Evolutionary conservation across 2,329 filamentous ascomycete genomes (phyloP).

Genomic region (Verticillium zaregamsianum): DNA sequence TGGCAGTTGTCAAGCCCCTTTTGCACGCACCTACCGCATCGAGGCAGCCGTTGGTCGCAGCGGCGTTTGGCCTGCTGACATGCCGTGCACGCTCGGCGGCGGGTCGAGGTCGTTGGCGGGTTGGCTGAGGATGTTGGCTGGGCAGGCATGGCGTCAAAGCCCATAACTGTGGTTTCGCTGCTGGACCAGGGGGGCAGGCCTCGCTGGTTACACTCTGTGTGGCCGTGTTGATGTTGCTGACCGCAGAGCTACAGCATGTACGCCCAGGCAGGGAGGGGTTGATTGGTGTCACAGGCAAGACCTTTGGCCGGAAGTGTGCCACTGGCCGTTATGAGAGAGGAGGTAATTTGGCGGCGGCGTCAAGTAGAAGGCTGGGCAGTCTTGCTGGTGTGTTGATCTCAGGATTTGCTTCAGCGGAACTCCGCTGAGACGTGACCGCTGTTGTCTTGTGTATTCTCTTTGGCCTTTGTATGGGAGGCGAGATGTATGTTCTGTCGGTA

Average conservation of each 20-base stretch:
- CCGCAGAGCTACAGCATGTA: not conserved
- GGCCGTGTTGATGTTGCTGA: not conserved
- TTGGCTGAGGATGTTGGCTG: conserved; percentile 11
- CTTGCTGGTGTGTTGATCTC: not conserved
- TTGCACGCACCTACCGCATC: conserved; percentile 25
- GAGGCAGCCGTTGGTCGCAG: conserved; percentile 28
- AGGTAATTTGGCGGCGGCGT: not conserved
- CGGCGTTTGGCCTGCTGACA: conserved; percentile 32
- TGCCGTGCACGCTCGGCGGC: conserved; percentile 26
- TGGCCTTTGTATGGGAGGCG: not conserved
- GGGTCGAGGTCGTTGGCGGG: conserved; percentile 6
- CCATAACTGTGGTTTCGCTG: not conserved
- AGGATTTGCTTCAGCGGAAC: not conserved
- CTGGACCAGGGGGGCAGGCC: not conserved
- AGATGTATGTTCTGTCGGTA: not conserved
- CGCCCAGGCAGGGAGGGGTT: not conserved
- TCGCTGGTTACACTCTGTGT: not conserved
- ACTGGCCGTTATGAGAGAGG: not conserved
- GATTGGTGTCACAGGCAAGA: not conserved
- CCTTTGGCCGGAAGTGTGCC: not conserved
- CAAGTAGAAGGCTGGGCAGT: not conserved
- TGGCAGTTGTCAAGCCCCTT: conserved; percentile 17
- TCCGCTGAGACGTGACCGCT: not conserved
- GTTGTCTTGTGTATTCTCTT: not conserved
- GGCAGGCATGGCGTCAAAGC: conserved; percentile 9